Evolutionary conservation across 192 early-diverging fungal species (phyloP).

Genomic region (Linnemannia exigua): DNA sequence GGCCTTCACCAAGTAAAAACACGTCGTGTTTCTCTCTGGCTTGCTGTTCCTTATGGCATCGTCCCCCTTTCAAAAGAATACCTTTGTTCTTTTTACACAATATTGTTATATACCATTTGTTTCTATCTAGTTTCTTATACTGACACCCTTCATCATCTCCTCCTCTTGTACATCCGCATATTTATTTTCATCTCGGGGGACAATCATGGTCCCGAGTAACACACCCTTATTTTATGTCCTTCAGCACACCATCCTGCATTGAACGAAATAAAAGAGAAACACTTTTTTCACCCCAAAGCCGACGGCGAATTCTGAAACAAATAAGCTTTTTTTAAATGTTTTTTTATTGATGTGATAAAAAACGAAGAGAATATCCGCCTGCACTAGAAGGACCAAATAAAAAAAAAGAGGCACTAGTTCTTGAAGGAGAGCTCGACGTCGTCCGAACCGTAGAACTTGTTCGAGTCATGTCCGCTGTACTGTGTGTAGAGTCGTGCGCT

Average conservation of each 20-base stretch:
- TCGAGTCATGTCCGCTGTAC: slow-evolving; percentile 32
- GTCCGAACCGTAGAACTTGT: slow-evolving; percentile 23
- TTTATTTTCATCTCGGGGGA: not conserved
- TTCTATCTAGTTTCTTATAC: not conserved
- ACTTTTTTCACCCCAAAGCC: not conserved
- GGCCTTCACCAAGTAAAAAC: slow-evolving; percentile 17
- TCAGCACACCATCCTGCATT: not conserved
- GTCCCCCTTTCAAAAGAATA: not conserved
- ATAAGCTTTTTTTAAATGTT: not conserved
- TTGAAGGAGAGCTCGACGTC: slow-evolving; percentile 28
- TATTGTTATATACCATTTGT: slow-evolving; percentile 7
- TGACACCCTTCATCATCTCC: not conserved
- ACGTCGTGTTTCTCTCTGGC: not conserved
- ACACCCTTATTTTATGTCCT: not conserved
- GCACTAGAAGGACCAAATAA: not conserved
- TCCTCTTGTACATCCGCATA: not conserved
- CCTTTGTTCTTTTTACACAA: not conserved
- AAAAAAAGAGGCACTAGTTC: not conserved
- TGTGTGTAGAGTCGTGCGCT: slow-evolving; percentile 24
- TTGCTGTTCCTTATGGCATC: not conserved
- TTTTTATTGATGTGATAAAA: not conserved
- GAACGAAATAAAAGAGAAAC: not conserved
- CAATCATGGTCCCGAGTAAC: slow-evolving; percentile 3
- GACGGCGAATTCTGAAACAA: not conserved
- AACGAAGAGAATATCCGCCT: not conserved